Evolutionary conservation across 371 early-diverging fungal genomes (phyloP).

Genomic region (Entomophthora muscae): DNA sequence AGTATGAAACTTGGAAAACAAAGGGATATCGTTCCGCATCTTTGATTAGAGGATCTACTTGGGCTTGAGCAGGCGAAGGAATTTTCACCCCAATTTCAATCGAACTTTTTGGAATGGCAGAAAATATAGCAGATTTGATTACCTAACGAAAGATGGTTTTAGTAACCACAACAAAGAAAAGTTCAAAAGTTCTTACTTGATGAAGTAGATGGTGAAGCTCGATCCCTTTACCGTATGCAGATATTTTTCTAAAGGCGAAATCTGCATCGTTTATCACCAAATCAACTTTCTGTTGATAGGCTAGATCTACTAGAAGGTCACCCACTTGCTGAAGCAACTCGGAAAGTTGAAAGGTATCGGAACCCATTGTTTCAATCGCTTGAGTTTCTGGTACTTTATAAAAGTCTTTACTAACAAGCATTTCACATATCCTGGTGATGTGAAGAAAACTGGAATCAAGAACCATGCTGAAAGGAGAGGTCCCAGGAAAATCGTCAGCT

Average conservation of each 20-base stretch:
- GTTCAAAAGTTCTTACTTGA: neutral
- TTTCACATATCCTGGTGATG: neutral
- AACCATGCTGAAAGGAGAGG: neutral
- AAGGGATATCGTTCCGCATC: constrained; percentile 3
- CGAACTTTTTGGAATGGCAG: neutral
- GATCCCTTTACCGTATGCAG: constrained; percentile 1
- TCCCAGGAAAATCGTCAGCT: neutral
- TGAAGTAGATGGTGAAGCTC: constrained; percentile 4
- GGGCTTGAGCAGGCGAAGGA: neutral
- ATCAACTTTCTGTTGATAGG: neutral
- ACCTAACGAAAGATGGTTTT: neutral
- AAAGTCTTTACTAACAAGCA: neutral
- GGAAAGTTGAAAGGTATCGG: neutral
- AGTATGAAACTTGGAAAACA: constrained; percentile 4
- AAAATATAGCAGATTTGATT: neutral
- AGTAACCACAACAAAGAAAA: neutral
- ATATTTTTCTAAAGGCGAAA: constrained; percentile 1
- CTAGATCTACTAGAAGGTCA: neutral
- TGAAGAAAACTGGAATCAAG: neutral
- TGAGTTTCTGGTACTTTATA: neutral
- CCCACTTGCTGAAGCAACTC: neutral
- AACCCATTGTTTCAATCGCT: neutral
- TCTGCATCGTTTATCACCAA: constrained; percentile 6
- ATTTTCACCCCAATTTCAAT: constrained; percentile 7
- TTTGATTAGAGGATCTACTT: neutral